Percentiles rank a stretch among this genome's conserved stretches.
Conservation (phyloP, 2,329 filamentous ascomycete species). For the Biscogniauxia mediterranea region DNA sequence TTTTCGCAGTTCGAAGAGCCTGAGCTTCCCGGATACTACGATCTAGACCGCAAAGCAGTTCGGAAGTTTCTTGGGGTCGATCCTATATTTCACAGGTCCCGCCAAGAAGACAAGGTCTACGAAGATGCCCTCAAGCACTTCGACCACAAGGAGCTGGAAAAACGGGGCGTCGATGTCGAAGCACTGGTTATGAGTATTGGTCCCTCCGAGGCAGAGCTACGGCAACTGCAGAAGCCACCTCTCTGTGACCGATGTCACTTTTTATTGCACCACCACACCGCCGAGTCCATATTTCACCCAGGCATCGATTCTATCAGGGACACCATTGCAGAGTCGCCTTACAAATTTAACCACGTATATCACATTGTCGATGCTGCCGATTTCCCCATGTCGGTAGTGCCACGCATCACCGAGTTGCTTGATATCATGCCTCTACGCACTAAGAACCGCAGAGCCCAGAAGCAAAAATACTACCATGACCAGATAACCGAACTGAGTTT, state of each 20-base stretch:
- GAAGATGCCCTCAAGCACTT: conserved; percentile 44
- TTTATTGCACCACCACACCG: conserved; percentile 71
- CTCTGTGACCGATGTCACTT: conserved; percentile 87
- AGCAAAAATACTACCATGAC: conserved; percentile 62
- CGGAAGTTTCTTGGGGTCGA: conserved; percentile 44
- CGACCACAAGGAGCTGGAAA: conserved; percentile 40
- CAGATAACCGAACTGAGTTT: conserved; percentile 80
- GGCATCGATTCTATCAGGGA: conserved; percentile 76
- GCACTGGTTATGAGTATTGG: conserved; percentile 33
- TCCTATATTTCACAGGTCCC: conserved; percentile 22
- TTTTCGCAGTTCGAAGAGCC: conserved; percentile 55
- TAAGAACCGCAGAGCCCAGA: conserved; percentile 73
- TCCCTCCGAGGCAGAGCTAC: conserved; percentile 12
- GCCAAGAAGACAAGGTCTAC: conserved; percentile 47
- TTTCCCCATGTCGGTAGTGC: conserved; percentile 90
- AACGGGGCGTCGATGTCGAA: conserved; percentile 46
- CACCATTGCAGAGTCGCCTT: conserved; percentile 83
- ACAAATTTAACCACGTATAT: conserved; percentile 91
- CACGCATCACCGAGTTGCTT: conserved; percentile 69
- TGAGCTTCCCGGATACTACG: conserved; percentile 56
- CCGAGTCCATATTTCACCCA: conserved; percentile 74
- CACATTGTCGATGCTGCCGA: conserved; percentile 94
- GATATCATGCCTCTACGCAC: conserved; percentile 72
- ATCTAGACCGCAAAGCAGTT: conserved; percentile 50
- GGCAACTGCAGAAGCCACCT: conserved; percentile 43